These are phyloP conservation scores for Insectozyma bohioensis DNA, from an alignment of 1,139 yeast species.

Conservation along the genomic window DNA sequence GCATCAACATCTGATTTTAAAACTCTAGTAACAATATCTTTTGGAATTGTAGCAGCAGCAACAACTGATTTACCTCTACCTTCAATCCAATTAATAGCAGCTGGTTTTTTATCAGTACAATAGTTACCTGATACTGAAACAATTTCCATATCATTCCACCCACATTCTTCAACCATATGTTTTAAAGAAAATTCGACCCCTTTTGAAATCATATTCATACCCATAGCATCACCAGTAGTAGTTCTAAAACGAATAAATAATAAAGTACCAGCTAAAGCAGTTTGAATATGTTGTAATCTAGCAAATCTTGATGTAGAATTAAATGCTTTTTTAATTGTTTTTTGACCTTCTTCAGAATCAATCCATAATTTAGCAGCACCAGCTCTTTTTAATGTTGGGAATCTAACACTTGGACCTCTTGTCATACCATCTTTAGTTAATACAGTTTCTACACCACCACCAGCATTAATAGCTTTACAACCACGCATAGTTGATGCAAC, in stretches of 20 bases:
- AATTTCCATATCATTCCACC: slow-evolving; percentile 91
- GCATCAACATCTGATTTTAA: slow-evolving; percentile 92
- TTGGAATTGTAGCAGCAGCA: slow-evolving; percentile 94
- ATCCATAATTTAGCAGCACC: slow-evolving; percentile 96
- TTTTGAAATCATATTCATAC: slow-evolving; percentile 99
- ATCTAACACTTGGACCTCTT: slow-evolving; percentile 95
- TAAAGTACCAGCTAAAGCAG: slow-evolving; percentile 94
- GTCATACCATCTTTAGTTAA: slow-evolving; percentile 98
- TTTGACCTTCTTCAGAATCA: slow-evolving; percentile 93
- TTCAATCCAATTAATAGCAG: slow-evolving; percentile 98
- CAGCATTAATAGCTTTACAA: slow-evolving; percentile 95
- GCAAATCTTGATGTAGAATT: slow-evolving; percentile 98
- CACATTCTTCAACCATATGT: slow-evolving; percentile 83
- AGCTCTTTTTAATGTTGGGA: slow-evolving; percentile 78
- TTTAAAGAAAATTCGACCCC: slow-evolving; percentile 90
- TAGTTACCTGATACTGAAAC: slow-evolving; percentile 95
- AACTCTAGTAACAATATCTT: slow-evolving; percentile 73
- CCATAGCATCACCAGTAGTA: slow-evolving; percentile 99
- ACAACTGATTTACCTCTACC: slow-evolving; percentile 98
- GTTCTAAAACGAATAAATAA: slow-evolving; percentile 90
- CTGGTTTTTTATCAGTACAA: slow-evolving; percentile 96
- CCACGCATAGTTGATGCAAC: slow-evolving; percentile 99
- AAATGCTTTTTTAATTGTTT: slow-evolving; percentile 79
- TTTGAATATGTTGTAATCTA: slow-evolving; percentile 82
- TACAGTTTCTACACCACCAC: slow-evolving; percentile 94